Evolutionary conservation across 352 stramenopile genomes (phyloP).

Genomic region (Phytophthora boehmeriae): DNA sequence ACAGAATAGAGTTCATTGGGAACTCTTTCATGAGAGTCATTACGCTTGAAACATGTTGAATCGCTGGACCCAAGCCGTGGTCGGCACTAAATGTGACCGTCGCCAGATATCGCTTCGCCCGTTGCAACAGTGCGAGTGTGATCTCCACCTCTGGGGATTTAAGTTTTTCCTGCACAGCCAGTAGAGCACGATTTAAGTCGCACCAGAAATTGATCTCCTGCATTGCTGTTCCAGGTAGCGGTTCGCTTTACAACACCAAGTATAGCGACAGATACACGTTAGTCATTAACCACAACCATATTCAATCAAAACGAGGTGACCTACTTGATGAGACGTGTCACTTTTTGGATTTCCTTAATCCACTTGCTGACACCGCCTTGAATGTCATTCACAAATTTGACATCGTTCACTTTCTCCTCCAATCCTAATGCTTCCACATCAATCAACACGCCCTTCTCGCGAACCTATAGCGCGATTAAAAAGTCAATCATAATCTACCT

Average conservation of each 20-base stretch:
- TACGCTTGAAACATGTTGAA: slow-evolving; percentile 90
- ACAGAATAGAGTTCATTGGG: slow-evolving; percentile 92
- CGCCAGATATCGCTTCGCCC: slow-evolving; percentile 90
- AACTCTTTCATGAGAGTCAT: slow-evolving; percentile 95
- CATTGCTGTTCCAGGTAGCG: slow-evolving; percentile 86
- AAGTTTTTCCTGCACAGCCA: slow-evolving; percentile 86
- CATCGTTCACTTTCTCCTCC: slow-evolving; percentile 84
- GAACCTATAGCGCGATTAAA: slow-evolving; percentile 38
- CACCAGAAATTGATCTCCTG: slow-evolving; percentile 97
- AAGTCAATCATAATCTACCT: neutral
- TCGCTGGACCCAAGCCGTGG: slow-evolving; percentile 82
- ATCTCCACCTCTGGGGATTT: slow-evolving; percentile 91
- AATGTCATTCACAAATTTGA: slow-evolving; percentile 87
- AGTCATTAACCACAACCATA: neutral
- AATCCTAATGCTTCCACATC: slow-evolving; percentile 84
- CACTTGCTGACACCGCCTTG: slow-evolving; percentile 92
- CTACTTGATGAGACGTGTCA: slow-evolving; percentile 87
- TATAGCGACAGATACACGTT: neutral
- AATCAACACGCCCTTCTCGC: slow-evolving; percentile 75
- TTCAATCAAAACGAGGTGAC: slow-evolving; percentile 1
- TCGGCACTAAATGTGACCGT: slow-evolving; percentile 92
- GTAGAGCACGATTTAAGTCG: slow-evolving; percentile 89
- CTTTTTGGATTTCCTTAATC: slow-evolving; percentile 96
- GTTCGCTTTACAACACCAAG: slow-evolving; percentile 48
- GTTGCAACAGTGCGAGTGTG: slow-evolving; percentile 91